These are phyloP conservation scores for Aureococcus anophagefferens DNA, from an alignment of 108 stramenopile species.

Conservation along the genomic window DNA sequence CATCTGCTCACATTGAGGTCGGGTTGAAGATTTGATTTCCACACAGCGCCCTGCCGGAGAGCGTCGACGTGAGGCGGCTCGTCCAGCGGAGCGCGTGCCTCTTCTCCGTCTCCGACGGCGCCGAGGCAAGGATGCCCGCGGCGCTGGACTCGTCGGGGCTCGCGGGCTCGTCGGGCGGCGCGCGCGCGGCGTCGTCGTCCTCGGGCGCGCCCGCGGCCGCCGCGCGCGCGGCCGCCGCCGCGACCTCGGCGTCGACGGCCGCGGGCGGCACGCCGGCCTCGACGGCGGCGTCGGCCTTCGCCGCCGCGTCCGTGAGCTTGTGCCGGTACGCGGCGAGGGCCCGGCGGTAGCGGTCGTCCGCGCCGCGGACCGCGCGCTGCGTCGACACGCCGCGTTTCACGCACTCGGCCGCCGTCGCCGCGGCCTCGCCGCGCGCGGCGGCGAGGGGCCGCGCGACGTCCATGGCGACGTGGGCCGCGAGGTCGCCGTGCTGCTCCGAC, in stretches of 20 bases:
- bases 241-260: too few relatives aligned
- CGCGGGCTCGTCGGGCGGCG: not conserved
- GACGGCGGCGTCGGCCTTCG: not conserved
- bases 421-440: not conserved
- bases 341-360: not conserved
- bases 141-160: too few relatives aligned
- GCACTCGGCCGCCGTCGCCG: not conserved
- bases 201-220: too few relatives aligned
- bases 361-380: not conserved
- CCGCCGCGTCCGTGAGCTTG: not conserved
- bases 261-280: too few relatives aligned
- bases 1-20: too few relatives aligned
- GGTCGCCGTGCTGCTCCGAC: not conserved
- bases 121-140: too few relatives aligned
- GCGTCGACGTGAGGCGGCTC: too few relatives aligned
- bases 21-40: too few relatives aligned
- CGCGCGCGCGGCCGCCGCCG: too few relatives aligned
- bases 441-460: not conserved
- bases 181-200: not conserved
- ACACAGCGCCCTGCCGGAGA: too few relatives aligned
- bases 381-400: not conserved
- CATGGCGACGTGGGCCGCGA: not conserved
- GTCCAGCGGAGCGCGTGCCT: too few relatives aligned
- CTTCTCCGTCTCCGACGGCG: too few relatives aligned
- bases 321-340: not conserved